Percentiles rank a stretch among this genome's conserved stretches.
These are phyloP conservation scores for Nemania sp. DNA, from an alignment of 2,329 filamentous ascomycete species.

Conservation along the genomic window DNA sequence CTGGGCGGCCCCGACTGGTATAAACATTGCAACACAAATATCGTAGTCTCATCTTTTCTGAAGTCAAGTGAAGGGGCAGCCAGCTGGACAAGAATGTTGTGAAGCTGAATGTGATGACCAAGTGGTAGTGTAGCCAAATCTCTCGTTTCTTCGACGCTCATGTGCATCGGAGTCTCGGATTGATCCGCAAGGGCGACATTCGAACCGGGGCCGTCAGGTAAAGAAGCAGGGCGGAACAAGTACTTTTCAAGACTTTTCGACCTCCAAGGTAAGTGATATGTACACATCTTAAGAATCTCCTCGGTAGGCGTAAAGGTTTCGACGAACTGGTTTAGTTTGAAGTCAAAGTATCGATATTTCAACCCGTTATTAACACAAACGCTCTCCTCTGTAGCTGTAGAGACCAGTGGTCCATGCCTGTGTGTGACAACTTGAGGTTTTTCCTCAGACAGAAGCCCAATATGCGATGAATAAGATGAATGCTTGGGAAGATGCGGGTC, in stretches of 20 bases:
- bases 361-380: slow-evolving; percentile 47
- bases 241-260: slow-evolving; percentile 13
- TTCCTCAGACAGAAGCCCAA: neutral
- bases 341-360: slow-evolving; percentile 46
- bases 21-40: slow-evolving; percentile 20
- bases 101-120: slow-evolving; percentile 6
- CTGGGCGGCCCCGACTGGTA: slow-evolving; percentile 10
- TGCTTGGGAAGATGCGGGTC: neutral
- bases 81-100: slow-evolving; percentile 14
- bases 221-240: slow-evolving; percentile 6
- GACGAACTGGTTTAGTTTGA: slow-evolving; percentile 10
- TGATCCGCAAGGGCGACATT: slow-evolving; percentile 14
- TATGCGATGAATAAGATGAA: neutral
- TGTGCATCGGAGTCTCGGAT: neutral
- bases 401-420: neutral
- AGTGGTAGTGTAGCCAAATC: slow-evolving; percentile 9
- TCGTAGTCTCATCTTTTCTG: slow-evolving; percentile 16
- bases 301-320: slow-evolving; percentile 21
- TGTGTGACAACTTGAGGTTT: slow-evolving; percentile 4
- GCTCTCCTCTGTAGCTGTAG: neutral
- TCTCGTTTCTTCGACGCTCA: slow-evolving; percentile 12
- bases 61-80: slow-evolving; percentile 19
- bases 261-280: slow-evolving; percentile 6
- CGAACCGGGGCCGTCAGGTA: slow-evolving; percentile 10
- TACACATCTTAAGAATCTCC: slow-evolving; percentile 30